Evolutionary conservation across 371 early-diverging fungal species (phyloP), one percentile per base, ranked within the genome.

Genomic region (Zopfochytrium polystomum): DNA sequence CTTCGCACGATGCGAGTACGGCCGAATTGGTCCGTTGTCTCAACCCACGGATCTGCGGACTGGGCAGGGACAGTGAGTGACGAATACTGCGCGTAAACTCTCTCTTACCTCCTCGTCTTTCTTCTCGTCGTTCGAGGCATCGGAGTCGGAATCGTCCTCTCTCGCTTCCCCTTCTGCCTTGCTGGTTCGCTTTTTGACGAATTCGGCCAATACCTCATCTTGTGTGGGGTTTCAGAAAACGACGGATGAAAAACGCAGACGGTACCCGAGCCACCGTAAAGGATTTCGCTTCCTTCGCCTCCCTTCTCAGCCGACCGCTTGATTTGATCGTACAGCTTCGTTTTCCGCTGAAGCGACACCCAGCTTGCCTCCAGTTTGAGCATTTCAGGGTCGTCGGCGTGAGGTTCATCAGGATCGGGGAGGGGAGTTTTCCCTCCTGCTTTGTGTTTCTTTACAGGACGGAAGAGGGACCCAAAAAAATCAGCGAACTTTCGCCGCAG

Each of bases 1-100:
- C 75, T 78, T 44, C 89, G 78, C 15, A 88, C 77, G 4, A 86
- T 71, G n/a, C 88, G 80, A 27, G 88, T 85, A 20, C 91, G 74
- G 2, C 90, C 89, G 78, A 87, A 91, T 56, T 90, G 88, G 72
- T 91, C 91, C 4, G 79, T 78, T 60, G 85, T 82, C 52, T 89
- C 90, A 1, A 91, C 83, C 88, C 89, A 88, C 6, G 89, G 87
- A 77, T 89, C 89, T 35, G 45, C 55, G 59, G 58, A 43, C 53
- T 51, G 9, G 31, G 20, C 30, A 51, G 22, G 18, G 25, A 26
- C 4, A 30, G 18, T 30, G 29, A 26, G 15, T 26, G 31, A 46
- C 5, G 22, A 5, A 22, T 20, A 46, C 6, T 25, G 25, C 47
- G 22, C 5, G 51, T 4, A 51, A 6, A 29, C 31, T 51, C 23